Base-by-base conservation (phyloP, 495 filamentous ascomycete genomes). In the Bathelium albidoporum region DNA sequence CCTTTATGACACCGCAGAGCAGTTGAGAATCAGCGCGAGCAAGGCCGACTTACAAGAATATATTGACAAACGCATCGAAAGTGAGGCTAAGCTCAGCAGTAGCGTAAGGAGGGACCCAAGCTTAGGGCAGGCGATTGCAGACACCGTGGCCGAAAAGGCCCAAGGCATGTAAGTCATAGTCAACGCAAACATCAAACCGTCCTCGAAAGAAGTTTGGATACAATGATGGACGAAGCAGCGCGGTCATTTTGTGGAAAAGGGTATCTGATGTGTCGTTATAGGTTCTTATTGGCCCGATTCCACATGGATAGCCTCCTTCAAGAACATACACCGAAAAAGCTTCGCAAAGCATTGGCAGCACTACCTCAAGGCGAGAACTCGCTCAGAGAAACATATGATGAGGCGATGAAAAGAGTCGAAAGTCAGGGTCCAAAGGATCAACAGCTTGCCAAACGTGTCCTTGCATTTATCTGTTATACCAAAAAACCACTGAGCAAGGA, bases 241-340 rank as follows among this genome's bases (percentile, higher is more conserved):
- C n/a, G n/a, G n/a, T n/a, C n/a, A n/a, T 39, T 39, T 14, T 39
- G 14, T 29, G 49, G 20, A 55, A 16, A 28, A 3, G 24, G 5
- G 2, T 55, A n/a, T 9, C 49, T 55, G 12, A 55, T 55, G 49
- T 24, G 20, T 16, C 4, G 2, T 29, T 16, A 7, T 55, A 55
- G 49, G 49, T 55, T 55, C 24, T 29, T 55, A 24, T 55, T 55
- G 49, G 49, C 49, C 20, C 49, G 49, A 28, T 55, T 55, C 24
- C 49, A 55, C 4, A 55, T 55, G 49, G 49, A 55, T 24, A 55
- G 22, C 9, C 24, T 55, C 11, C 24, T 55, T 2, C 22, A 55
- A 24, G 49, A 29, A 29, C 49, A 55, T 16, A 55, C 49, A 29
- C 49, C 49, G 20, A 55, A 55, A 20, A 55, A 55, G 49, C 5